A percentile compares a stretch with the other conserved stretches of the same genome.
These are phyloP conservation scores for Cryptosporidium canis DNA, from an alignment of 169 alveolate genomes.

Conservation along the genomic window DNA sequence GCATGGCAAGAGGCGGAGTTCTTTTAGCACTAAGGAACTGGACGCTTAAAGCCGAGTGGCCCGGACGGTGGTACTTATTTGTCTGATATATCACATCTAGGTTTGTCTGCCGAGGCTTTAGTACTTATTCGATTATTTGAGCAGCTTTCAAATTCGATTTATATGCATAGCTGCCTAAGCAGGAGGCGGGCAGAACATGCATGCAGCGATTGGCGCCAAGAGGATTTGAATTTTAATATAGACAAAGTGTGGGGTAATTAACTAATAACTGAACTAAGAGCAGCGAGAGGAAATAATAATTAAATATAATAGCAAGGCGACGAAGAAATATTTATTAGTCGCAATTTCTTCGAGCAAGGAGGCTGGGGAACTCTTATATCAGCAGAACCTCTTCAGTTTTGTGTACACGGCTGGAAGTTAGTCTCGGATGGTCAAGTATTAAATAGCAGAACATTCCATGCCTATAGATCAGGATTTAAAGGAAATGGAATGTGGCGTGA, in stretches of 20 bases:
- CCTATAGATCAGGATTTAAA: background rate
- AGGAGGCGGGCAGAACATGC: constrained; percentile 5
- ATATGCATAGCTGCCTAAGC: constrained; percentile 10
- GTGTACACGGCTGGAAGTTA: background rate
- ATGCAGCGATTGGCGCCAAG: constrained; percentile 40
- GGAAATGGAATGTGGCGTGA: constrained; percentile 45
- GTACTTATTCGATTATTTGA: no score
- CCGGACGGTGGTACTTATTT: no score
- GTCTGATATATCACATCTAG: no score
- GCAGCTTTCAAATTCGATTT: background rate
- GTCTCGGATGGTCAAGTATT: constrained; percentile 17
- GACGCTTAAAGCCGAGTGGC: no score
- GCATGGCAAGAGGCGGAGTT: no score
- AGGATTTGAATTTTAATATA: constrained; percentile 41
- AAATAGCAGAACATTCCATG: background rate
- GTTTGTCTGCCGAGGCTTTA: no score
- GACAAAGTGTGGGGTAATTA: constrained; percentile 65
- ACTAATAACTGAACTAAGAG: background rate
- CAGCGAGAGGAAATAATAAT: background rate
- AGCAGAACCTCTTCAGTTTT: background rate
- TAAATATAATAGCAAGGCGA: background rate
- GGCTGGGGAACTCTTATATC: background rate
- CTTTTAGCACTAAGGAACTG: no score
- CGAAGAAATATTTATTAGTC: background rate
- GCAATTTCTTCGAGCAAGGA: background rate